phyloP scores from a whole-genome alignment of 495 filamentous ascomycete species.

The Lophiostoma macrostomum region DNA sequence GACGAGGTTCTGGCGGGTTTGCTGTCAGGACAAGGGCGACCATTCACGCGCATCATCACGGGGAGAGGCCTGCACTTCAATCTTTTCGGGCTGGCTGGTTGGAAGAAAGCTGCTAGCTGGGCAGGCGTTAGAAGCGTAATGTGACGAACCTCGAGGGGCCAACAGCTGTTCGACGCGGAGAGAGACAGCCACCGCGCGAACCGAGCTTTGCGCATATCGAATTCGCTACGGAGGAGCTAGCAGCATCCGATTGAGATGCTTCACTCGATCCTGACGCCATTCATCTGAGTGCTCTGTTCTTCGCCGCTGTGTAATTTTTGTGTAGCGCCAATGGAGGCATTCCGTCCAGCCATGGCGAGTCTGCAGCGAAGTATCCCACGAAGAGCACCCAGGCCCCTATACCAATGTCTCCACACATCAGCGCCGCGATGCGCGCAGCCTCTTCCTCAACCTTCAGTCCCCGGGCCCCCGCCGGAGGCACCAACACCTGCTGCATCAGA shows the following conservation, averaged over 20 bases:
- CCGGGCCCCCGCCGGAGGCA: conserved; percentile 79
- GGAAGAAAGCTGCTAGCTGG: too few species aligned
- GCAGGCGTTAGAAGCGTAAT: too few species aligned
- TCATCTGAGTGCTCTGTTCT: background rate
- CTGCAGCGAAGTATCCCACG: conserved; percentile 7
- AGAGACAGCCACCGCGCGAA: conserved; percentile 4
- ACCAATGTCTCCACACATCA: conserved; percentile 53
- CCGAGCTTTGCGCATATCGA: background rate
- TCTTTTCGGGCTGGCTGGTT: background rate
- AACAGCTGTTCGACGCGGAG: too few species aligned
- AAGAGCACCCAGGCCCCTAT: conserved; percentile 12
- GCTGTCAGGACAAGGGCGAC: background rate
- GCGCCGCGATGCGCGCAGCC: conserved; percentile 52
- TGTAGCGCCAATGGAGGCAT: conserved; percentile 10
- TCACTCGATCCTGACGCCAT: background rate
- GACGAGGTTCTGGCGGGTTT: background rate
- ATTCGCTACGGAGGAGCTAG: background rate
- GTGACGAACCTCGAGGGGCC: too few species aligned
- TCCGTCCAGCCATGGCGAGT: conserved; percentile 12
- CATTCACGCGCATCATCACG: conserved; percentile 10
- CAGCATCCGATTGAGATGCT: background rate
- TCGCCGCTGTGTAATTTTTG: background rate
- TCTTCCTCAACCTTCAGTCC: conserved; percentile 65
- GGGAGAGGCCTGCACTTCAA: background rate
- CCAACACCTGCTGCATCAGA: conserved; percentile 58